A percentile compares a stretch with the other conserved stretches of the same genome.
phyloP scores from a whole-genome alignment of 768 basidiomycete species.

The Boletus insuetus region DNA sequence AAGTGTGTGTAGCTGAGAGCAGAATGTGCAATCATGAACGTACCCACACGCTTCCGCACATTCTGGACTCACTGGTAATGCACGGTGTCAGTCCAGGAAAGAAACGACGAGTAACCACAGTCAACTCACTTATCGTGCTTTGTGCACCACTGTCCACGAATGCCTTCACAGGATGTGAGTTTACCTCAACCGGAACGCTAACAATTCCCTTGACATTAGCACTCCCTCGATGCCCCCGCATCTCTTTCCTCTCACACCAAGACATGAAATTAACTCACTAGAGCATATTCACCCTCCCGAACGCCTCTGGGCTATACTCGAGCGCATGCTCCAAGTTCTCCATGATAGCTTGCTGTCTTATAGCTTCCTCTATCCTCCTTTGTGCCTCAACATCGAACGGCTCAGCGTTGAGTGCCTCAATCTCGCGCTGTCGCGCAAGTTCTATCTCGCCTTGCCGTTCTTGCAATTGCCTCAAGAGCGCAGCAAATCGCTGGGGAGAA shows the following conservation, averaged over 20 bases:
- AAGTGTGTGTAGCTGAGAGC: neutral
- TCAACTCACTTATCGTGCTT: slow-evolving; percentile 82
- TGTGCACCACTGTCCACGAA: slow-evolving; percentile 99
- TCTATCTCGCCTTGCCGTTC: slow-evolving; percentile 55
- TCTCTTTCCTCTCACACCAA: neutral
- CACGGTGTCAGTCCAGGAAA: neutral
- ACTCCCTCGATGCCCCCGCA: neutral
- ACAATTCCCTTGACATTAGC: slow-evolving; percentile 10
- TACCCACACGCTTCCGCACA: slow-evolving; percentile 90
- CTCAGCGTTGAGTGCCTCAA: slow-evolving; percentile 73
- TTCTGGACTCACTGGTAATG: slow-evolving; percentile 75
- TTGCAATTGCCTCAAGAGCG: slow-evolving; percentile 62
- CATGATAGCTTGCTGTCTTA: slow-evolving; percentile 81
- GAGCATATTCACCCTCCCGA: slow-evolving; percentile 94
- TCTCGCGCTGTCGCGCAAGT: slow-evolving; percentile 55
- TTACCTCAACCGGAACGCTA: slow-evolving; percentile 91
- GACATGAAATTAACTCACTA: slow-evolving; percentile 59
- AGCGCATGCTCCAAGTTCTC: slow-evolving; percentile 95
- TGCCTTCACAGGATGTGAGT: slow-evolving; percentile 85
- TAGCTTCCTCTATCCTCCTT: slow-evolving; percentile 88
- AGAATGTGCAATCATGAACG: slow-evolving; percentile 23
- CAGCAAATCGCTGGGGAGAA: slow-evolving; percentile 72
- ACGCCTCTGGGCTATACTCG: slow-evolving; percentile 90
- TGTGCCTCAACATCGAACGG: slow-evolving; percentile 94
- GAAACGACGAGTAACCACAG: neutral